Percentiles rank a stretch among this genome's conserved stretches.
phyloP scores from a whole-genome alignment of 345 rosid species.

The Raphanus sativus region DNA sequence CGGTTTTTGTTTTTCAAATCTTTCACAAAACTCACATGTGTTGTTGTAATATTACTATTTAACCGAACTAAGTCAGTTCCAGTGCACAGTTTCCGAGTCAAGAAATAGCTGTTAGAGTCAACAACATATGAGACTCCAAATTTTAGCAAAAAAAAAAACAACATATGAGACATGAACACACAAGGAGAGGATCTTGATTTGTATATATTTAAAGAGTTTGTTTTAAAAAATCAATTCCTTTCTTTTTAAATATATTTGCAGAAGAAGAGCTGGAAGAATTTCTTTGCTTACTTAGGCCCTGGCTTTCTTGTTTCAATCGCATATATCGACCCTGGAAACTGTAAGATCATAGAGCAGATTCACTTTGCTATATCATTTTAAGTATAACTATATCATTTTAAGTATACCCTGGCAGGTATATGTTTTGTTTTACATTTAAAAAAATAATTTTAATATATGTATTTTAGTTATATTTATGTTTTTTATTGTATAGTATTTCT shows the following conservation, averaged over 20 bases:
- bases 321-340: conserved; percentile 96
- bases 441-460: too few relatives aligned
- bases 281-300: conserved; percentile 87
- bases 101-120: conserved; percentile 12
- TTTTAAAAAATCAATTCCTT: not conserved
- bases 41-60: not conserved
- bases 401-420: too few relatives aligned
- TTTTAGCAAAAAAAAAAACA: too few relatives aligned
- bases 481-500: too few relatives aligned
- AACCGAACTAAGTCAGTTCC: not conserved
- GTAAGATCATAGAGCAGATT: conserved; percentile 43
- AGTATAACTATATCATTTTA: too few relatives aligned
- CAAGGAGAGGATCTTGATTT: not conserved
- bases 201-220: too few relatives aligned
- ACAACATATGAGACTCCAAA: not conserved
- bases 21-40: not conserved
- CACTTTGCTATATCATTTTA: not conserved
- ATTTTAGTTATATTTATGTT: too few relatives aligned
- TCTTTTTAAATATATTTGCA: conserved; percentile 37
- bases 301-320: conserved; percentile 97
- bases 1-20: not conserved
- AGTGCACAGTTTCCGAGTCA: not conserved
- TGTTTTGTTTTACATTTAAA: too few relatives aligned
- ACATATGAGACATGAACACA: not conserved
- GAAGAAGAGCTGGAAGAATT: conserved; percentile 90